Evolutionary conservation across 2,329 filamentous ascomycete genomes (phyloP).

Genomic region (Fusarium sp.): DNA sequence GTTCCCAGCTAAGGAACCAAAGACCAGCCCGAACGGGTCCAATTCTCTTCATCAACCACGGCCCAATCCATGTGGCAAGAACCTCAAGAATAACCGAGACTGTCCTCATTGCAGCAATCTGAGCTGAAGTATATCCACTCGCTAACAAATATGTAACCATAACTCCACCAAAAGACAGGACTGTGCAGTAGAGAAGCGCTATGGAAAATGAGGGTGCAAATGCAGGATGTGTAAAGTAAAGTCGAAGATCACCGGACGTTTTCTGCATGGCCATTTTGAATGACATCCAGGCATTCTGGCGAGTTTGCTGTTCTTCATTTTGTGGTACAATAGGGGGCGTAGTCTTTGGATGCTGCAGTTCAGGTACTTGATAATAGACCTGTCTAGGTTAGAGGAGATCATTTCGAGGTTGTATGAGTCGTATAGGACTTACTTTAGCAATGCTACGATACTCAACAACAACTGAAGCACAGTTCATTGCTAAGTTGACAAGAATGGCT

Average conservation of each 20-base stretch:
- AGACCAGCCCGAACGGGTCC: constrained; percentile 71
- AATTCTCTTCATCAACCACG: constrained; percentile 61
- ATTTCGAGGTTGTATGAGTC: too few species aligned
- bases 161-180: constrained; percentile 65
- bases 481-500: constrained; percentile 59
- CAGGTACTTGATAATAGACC: constrained; percentile 41
- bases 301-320: background rate
- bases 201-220: constrained; percentile 68
- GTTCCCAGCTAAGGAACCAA: constrained; percentile 75
- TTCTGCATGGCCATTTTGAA: constrained; percentile 18
- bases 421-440: constrained; percentile 22
- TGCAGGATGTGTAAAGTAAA: constrained; percentile 62
- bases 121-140: constrained; percentile 58
- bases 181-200: constrained; percentile 68
- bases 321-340: background rate
- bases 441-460: constrained; percentile 63
- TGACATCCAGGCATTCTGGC: background rate
- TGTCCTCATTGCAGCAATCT: constrained; percentile 62
- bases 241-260: constrained; percentile 27
- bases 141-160: constrained; percentile 71
- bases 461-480: constrained; percentile 59
- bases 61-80: constrained; percentile 67
- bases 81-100: constrained; percentile 64
- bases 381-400: background rate
- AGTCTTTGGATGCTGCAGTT: constrained; percentile 38